These are phyloP conservation scores for Neofusicoccum cordaticola DNA, from an alignment of 2,329 filamentous ascomycete genomes.

Conservation along the genomic window DNA sequence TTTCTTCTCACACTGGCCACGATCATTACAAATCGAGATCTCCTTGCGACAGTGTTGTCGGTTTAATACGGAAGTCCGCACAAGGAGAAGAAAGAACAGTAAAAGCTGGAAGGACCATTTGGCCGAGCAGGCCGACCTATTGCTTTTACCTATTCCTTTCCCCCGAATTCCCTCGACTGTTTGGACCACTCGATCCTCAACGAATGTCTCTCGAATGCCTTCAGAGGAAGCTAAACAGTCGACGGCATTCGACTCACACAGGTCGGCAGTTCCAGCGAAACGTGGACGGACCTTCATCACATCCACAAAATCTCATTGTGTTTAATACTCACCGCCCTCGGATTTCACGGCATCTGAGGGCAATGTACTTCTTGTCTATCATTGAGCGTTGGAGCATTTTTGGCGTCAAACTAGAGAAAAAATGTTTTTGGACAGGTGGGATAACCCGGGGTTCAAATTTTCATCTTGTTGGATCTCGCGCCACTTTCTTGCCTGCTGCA, in stretches of 20 bases:
- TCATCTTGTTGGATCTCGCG: background rate
- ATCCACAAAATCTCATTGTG: background rate
- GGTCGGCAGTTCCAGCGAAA: background rate
- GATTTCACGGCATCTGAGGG: background rate
- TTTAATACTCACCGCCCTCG: background rate
- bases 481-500: background rate
- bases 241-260: background rate
- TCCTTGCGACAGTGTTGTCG: background rate
- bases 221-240: background rate
- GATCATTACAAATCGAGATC: slow-evolving; percentile 3
- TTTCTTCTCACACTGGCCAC: slow-evolving; percentile 2
- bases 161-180: background rate
- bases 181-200: background rate
- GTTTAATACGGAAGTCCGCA: background rate
- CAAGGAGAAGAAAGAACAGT: background rate
- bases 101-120: background rate
- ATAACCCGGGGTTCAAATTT: background rate
- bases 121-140: background rate
- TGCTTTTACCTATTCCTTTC: background rate
- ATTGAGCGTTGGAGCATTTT: slow-evolving; percentile 14
- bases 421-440: background rate
- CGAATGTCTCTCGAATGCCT: background rate
- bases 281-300: background rate
- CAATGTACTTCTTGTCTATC: slow-evolving; percentile 7
- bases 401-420: slow-evolving; percentile 10